These are phyloP conservation scores for Wickerhamomyces xylosicus DNA, from an alignment of 805 yeast genomes.

Conservation along the genomic window DNA sequence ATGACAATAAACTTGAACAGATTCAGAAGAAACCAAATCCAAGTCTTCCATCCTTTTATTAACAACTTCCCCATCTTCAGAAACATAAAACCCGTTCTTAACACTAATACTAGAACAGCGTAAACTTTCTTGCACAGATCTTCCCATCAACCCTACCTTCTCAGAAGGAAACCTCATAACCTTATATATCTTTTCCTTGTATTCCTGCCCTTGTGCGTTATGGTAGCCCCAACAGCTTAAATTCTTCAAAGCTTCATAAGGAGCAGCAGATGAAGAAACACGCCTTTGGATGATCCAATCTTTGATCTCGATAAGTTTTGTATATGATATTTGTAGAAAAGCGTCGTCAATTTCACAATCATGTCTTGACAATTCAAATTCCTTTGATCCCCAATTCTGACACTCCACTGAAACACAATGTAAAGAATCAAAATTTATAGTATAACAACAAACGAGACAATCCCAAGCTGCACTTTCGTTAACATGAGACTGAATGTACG, in stretches of 20 bases:
- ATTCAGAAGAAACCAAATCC: background rate
- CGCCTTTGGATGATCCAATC: background rate
- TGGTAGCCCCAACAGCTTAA: background rate
- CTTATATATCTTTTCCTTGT: too few species aligned
- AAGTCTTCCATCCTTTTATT: background rate
- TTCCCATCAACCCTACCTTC: too few species aligned
- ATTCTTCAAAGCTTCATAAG: background rate
- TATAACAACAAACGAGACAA: background rate
- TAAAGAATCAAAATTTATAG: background rate
- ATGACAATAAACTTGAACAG: background rate
- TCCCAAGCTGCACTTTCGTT: background rate
- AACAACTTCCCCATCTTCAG: background rate
- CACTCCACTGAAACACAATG: background rate
- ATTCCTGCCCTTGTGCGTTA: background rate
- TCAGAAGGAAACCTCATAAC: background rate
- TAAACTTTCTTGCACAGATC: too few species aligned
- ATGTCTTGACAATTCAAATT: too few species aligned
- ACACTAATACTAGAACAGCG: background rate
- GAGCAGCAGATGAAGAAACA: background rate
- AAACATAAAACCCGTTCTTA: background rate
- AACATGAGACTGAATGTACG: background rate
- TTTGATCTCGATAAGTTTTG: too few species aligned
- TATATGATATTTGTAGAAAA: too few species aligned
- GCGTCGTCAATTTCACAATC: too few species aligned
- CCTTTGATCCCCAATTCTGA: background rate